A percentile compares a stretch with the other conserved stretches of the same genome.
Conservation (phyloP, 768 basidiomycete species). For the Tubosaeta sp. region DNA sequence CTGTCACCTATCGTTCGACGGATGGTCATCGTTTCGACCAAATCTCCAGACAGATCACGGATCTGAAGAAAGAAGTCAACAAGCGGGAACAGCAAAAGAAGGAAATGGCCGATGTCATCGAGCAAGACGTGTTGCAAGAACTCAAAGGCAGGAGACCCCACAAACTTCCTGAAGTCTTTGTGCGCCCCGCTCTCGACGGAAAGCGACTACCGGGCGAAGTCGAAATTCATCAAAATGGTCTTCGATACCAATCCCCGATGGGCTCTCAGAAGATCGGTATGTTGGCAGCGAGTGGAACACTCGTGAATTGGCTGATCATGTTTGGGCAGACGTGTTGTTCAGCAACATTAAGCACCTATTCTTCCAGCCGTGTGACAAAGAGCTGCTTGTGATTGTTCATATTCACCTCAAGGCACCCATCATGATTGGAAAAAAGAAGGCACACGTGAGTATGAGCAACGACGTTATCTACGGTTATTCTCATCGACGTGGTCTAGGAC, state of each 20-base stretch:
- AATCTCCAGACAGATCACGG: constrained; percentile 88
- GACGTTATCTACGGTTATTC: not conserved
- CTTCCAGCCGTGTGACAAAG: constrained; percentile 98
- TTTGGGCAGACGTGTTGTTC: constrained; percentile 76
- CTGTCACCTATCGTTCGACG: constrained; percentile 87
- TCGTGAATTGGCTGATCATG: constrained; percentile 1
- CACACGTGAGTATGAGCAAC: constrained; percentile 56
- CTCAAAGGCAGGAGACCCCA: constrained; percentile 83
- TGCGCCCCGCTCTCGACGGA: constrained; percentile 90
- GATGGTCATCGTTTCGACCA: constrained; percentile 87
- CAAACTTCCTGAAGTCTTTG: constrained; percentile 87
- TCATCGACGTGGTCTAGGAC: constrained; percentile 49
- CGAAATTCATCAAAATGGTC: constrained; percentile 96
- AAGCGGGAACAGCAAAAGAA: constrained; percentile 98
- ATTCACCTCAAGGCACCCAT: constrained; percentile 92
- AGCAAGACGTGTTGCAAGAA: constrained; percentile 88
- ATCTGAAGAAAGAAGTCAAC: constrained; percentile 93
- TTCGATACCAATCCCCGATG: constrained; percentile 84
- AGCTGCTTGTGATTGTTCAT: constrained; percentile 91
- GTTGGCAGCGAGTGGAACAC: constrained; percentile 20
- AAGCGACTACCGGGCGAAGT: constrained; percentile 97
- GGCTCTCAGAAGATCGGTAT: constrained; percentile 88
- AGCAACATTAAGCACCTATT: constrained; percentile 97
- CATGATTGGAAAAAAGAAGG: constrained; percentile 98
- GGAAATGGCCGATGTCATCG: constrained; percentile 96